Evolutionary conservation across 2,329 filamentous ascomycete genomes (phyloP).

Genomic region (Beauveria australis): DNA sequence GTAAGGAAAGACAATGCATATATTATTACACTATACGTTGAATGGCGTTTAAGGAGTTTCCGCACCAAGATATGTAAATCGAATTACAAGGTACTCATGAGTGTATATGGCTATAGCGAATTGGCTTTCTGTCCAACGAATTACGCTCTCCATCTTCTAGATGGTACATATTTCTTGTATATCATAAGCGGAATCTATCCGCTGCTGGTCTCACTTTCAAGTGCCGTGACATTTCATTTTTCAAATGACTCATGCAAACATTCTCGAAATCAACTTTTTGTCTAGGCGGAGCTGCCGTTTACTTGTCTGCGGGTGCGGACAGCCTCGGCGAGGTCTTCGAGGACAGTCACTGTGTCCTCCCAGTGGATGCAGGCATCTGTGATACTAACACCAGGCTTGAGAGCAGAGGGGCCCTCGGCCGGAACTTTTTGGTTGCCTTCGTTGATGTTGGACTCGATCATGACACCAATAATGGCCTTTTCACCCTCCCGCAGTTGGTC

Average conservation of each 20-base stretch:
- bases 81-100: slow-evolving; percentile 3
- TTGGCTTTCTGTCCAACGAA: not conserved
- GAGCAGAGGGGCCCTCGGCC: slow-evolving; percentile 63
- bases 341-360: slow-evolving; percentile 72
- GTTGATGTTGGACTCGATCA: slow-evolving; percentile 98
- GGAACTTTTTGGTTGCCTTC: slow-evolving; percentile 87
- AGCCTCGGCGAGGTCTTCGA: slow-evolving; percentile 79
- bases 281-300: slow-evolving; percentile 26
- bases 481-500: slow-evolving; percentile 86
- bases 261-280: not conserved
- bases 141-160: not conserved
- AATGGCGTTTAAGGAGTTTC: not conserved
- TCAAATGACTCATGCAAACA: not conserved
- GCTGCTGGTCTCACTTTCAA: slow-evolving; percentile 1
- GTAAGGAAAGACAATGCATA: slow-evolving; percentile 14
- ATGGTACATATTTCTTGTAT: not conserved
- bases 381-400: slow-evolving; percentile 89
- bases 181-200: not conserved
- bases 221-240: not conserved
- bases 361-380: slow-evolving; percentile 95
- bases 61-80: not conserved
- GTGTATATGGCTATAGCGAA: not conserved
- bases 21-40: not conserved
- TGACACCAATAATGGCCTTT: slow-evolving; percentile 84
- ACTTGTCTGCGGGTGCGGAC: slow-evolving; percentile 64